Percentiles rank a stretch among this genome's conserved stretches.
phyloP scores from a whole-genome alignment of 805 yeast species.

The Lachancea sp. region DNA sequence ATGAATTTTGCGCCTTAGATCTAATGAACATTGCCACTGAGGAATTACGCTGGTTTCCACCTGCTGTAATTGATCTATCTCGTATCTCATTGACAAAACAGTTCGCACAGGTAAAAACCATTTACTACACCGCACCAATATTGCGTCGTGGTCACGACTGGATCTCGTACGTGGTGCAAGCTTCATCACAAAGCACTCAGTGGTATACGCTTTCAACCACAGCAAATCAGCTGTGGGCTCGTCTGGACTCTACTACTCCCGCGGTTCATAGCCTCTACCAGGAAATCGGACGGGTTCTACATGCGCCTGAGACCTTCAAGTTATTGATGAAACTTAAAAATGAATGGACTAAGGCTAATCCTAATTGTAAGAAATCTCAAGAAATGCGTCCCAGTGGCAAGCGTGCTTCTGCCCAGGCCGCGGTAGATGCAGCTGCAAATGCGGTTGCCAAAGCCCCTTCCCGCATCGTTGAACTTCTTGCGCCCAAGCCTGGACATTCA shows the following conservation, averaged over 20 bases:
- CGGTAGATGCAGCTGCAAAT: neutral
- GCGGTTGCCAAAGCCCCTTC: slow-evolving; percentile 1
- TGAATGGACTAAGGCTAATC: slow-evolving; percentile 1
- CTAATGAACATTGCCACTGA: slow-evolving; percentile 5
- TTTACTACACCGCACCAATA: slow-evolving; percentile 4
- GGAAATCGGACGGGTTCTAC: neutral
- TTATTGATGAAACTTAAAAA: neutral
- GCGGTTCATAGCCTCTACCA: slow-evolving; percentile 1
- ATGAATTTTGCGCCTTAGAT: slow-evolving; percentile 6
- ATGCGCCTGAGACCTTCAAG: neutral
- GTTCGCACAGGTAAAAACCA: slow-evolving; percentile 6
- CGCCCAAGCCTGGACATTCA: slow-evolving; percentile 5
- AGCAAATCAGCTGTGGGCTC: neutral
- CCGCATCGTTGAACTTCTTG: neutral
- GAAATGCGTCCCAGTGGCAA: neutral
- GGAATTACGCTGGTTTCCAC: slow-evolving; percentile 2
- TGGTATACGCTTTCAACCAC: neutral
- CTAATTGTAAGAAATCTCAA: neutral
- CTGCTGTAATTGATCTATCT: neutral
- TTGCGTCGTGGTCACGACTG: slow-evolving; percentile 1
- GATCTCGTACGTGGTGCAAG: neutral
- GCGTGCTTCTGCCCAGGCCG: neutral
- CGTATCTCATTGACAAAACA: neutral
- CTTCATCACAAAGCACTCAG: slow-evolving; percentile 1
- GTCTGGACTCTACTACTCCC: neutral